phyloP scores from a whole-genome alignment of 2,329 filamentous ascomycete genomes.

The Penicillium capsulatum region DNA sequence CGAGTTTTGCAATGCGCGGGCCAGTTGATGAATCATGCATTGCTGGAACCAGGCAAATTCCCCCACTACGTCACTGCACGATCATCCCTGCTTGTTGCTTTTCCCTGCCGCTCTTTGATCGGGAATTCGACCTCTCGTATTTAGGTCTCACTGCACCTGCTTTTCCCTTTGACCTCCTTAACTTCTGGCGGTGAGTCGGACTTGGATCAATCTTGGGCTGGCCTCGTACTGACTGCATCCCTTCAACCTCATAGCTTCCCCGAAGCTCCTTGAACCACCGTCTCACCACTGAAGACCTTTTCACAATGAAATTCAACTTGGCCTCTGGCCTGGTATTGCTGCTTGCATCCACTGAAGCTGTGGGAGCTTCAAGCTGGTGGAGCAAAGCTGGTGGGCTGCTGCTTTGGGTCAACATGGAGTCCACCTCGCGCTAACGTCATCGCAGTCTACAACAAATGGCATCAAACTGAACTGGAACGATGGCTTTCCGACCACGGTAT shows the following conservation, averaged over 20 bases:
- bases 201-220: neutral
- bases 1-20: slow-evolving; percentile 9
- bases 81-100: slow-evolving; percentile 26
- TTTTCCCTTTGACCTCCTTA: slow-evolving; percentile 1
- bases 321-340: slow-evolving; percentile 65
- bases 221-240: slow-evolving; percentile 3
- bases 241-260: neutral
- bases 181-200: slow-evolving; percentile 6
- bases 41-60: slow-evolving; percentile 19
- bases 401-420: neutral
- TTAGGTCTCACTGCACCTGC: slow-evolving; percentile 7
- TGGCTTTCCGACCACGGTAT: slow-evolving; percentile 83
- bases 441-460: slow-evolving; percentile 96
- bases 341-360: slow-evolving; percentile 63
- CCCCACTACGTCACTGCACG: slow-evolving; percentile 33
- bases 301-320: slow-evolving; percentile 72
- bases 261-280: neutral
- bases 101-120: slow-evolving; percentile 14
- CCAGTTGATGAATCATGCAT: slow-evolving; percentile 27
- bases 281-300: neutral
- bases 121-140: slow-evolving; percentile 10
- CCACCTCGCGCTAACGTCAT: slow-evolving; percentile 4
- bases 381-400: slow-evolving; percentile 67
- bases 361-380: slow-evolving; percentile 78
- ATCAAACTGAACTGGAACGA: slow-evolving; percentile 92